Evolutionary conservation across 805 yeast genomes (phyloP).

Genomic region (Metschnikowia cerradonensis): DNA sequence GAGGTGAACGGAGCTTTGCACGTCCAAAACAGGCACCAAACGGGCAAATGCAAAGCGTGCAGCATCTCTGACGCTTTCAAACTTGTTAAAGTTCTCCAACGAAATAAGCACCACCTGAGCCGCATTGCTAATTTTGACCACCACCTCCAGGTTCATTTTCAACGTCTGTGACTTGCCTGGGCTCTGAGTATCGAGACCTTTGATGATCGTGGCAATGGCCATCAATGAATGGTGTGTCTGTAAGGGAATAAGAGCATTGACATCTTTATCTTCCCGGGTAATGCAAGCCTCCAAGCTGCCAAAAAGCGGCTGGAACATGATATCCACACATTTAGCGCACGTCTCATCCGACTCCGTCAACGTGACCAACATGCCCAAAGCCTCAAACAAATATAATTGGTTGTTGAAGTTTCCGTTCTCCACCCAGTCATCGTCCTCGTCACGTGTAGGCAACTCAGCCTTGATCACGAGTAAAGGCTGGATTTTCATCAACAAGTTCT

Average conservation of each 20-base stretch:
- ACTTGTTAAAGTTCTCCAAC: slow-evolving; percentile 65
- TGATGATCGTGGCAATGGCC: slow-evolving; percentile 85
- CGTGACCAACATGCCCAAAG: slow-evolving; percentile 73
- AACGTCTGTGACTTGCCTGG: slow-evolving; percentile 24
- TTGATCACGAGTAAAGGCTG: slow-evolving; percentile 61
- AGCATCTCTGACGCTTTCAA: slow-evolving; percentile 75
- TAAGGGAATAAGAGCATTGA: slow-evolving; percentile 44
- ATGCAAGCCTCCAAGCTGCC: slow-evolving; percentile 65
- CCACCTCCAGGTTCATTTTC: slow-evolving; percentile 33
- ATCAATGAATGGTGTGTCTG: slow-evolving; percentile 84
- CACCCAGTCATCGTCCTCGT: slow-evolving; percentile 51
- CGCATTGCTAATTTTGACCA: slow-evolving; percentile 51
- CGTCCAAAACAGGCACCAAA: slow-evolving; percentile 68
- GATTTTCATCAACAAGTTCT: slow-evolving; percentile 55
- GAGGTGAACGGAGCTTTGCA: slow-evolving; percentile 43
- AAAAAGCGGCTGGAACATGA: slow-evolving; percentile 72
- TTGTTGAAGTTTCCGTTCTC: slow-evolving; percentile 60
- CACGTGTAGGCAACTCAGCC: slow-evolving; percentile 50
- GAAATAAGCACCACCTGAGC: slow-evolving; percentile 83
- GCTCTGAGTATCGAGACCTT: slow-evolving; percentile 67
- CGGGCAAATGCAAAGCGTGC: slow-evolving; percentile 85
- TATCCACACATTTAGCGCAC: slow-evolving; percentile 51
- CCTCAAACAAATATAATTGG: slow-evolving; percentile 81
- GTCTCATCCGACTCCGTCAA: slow-evolving; percentile 23
- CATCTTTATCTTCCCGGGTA: slow-evolving; percentile 30